These are phyloP conservation scores for Rasamsonia emersonii DNA, from an alignment of 2,329 filamentous ascomycete genomes.

Conservation along the genomic window DNA sequence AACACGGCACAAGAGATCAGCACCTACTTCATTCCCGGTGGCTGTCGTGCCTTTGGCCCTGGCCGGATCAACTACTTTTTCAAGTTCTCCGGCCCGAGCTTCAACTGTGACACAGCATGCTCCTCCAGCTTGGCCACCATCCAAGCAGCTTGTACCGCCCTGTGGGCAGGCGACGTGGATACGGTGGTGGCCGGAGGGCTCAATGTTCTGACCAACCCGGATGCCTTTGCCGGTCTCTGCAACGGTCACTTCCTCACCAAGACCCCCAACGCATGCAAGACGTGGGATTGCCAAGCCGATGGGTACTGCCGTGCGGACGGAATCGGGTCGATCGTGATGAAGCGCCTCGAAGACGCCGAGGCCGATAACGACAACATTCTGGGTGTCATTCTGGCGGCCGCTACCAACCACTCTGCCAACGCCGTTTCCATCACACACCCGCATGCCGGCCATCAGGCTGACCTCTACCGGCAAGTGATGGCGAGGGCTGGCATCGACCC, in stretches of 20 bases:
- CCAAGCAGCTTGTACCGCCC: conserved; percentile 54
- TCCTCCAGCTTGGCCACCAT: conserved; percentile 66
- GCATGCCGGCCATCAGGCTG: conserved; percentile 66
- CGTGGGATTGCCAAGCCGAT: conserved; percentile 71
- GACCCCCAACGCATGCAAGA: conserved; percentile 62
- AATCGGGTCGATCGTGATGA: conserved; percentile 65
- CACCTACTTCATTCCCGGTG: conserved; percentile 58
- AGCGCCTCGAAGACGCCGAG: conserved; percentile 69
- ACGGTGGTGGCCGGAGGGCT: conserved; percentile 68
- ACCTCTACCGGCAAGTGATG: conserved; percentile 61
- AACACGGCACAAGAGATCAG: conserved; percentile 65
- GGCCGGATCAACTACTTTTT: conserved; percentile 66
- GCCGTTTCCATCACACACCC: conserved; percentile 78
- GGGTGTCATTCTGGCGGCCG: conserved; percentile 65
- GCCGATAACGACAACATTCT: conserved; percentile 62
- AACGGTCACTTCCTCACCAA: conserved; percentile 71
- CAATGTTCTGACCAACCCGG: conserved; percentile 68
- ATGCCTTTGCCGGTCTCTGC: conserved; percentile 67
- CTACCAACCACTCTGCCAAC: conserved; percentile 75
- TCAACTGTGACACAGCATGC: conserved; percentile 69
- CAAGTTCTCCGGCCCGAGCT: conserved; percentile 65
- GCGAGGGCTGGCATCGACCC: conserved; percentile 67
- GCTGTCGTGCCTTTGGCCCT: conserved; percentile 51
- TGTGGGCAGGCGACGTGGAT: conserved; percentile 70
- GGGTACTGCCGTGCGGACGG: conserved; percentile 76